A percentile compares a stretch with the other conserved stretches of the same genome.
phyloP scores from a whole-genome alignment of 164 flowering plant genomes.

The Piper longum region DNA sequence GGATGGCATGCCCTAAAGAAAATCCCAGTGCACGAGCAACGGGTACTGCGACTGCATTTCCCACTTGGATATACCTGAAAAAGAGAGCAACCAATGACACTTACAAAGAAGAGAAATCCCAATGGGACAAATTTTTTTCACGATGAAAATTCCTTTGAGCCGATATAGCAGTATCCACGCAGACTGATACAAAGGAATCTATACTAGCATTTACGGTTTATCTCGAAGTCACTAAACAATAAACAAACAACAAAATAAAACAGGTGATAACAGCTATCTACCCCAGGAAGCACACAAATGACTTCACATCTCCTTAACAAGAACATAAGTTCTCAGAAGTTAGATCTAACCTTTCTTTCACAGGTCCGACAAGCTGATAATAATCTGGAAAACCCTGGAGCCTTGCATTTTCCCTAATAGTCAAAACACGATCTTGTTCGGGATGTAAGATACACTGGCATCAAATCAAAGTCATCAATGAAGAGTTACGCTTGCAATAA shows the following conservation, averaged over 20 bases:
- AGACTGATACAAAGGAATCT: not conserved
- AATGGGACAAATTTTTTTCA: too few species aligned
- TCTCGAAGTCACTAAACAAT: not conserved
- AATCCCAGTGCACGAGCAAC: constrained; percentile 58
- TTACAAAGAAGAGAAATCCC: too few species aligned
- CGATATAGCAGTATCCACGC: too few species aligned
- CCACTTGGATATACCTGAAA: constrained; percentile 61
- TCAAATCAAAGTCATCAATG: not conserved
- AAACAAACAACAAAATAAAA: too few species aligned
- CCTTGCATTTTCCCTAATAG: constrained; percentile 78
- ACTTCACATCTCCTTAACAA: not conserved
- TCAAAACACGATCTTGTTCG: constrained; percentile 60
- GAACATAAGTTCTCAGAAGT: too few species aligned
- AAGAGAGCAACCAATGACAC: not conserved
- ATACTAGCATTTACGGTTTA: not conserved
- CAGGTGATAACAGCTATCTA: not conserved
- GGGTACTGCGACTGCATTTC: constrained; percentile 81
- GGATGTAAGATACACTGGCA: constrained; percentile 47
- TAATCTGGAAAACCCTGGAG: constrained; percentile 75
- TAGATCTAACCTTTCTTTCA: constrained; percentile 34
- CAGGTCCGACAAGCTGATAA: constrained; percentile 46
- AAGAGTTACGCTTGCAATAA: too few species aligned
- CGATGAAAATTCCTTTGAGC: too few species aligned
- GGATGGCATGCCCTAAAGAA: constrained; percentile 27
- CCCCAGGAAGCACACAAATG: not conserved